phyloP scores from a whole-genome alignment of 352 stramenopile species.

The Paralagenidium karlingii region DNA sequence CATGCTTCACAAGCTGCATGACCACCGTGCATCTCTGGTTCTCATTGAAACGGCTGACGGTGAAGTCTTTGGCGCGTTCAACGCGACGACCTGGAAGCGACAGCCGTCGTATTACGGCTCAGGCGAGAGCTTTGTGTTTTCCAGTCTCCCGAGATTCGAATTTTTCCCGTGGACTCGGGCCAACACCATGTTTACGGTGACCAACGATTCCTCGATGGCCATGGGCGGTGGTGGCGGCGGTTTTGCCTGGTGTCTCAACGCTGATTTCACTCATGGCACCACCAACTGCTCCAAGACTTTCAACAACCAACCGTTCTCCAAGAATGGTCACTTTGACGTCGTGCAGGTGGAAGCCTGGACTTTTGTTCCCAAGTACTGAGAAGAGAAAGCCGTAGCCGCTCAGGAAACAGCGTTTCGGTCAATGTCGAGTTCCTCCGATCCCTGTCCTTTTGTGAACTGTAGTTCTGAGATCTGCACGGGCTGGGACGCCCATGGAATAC shows the following conservation, averaged over 20 bases:
- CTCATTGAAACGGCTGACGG: slow-evolving; percentile 49
- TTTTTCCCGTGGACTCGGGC: slow-evolving; percentile 42
- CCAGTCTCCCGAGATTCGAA: slow-evolving; percentile 39
- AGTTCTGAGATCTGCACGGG: too few relatives aligned
- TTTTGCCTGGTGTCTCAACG: slow-evolving; percentile 58
- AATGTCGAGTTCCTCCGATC: too few relatives aligned
- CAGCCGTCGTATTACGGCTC: slow-evolving; percentile 57
- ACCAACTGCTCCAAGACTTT: slow-evolving; percentile 39
- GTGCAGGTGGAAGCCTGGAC: slow-evolving; percentile 58
- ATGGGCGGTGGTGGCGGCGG: slow-evolving; percentile 59
- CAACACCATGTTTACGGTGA: slow-evolving; percentile 64
- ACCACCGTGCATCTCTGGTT: slow-evolving; percentile 28
- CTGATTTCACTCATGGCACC: slow-evolving; percentile 43
- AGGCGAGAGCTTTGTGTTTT: slow-evolving; percentile 66
- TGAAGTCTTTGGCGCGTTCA: slow-evolving; percentile 56
- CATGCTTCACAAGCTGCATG: slow-evolving; percentile 24
- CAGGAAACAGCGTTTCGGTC: too few relatives aligned
- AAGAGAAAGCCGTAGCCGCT: too few relatives aligned
- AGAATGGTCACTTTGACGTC: slow-evolving; percentile 36
- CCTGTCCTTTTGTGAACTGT: too few relatives aligned
- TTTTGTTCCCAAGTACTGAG: slow-evolving; percentile 27
- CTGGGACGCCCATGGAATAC: too few relatives aligned
- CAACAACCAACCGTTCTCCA: slow-evolving; percentile 37
- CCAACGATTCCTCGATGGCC: slow-evolving; percentile 46
- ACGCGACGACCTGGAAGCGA: slow-evolving; percentile 23